Evolutionary conservation across 495 filamentous ascomycete species (phyloP), one percentile per base, ranked within the genome.

Genomic region (Xeromyces bisporus): DNA sequence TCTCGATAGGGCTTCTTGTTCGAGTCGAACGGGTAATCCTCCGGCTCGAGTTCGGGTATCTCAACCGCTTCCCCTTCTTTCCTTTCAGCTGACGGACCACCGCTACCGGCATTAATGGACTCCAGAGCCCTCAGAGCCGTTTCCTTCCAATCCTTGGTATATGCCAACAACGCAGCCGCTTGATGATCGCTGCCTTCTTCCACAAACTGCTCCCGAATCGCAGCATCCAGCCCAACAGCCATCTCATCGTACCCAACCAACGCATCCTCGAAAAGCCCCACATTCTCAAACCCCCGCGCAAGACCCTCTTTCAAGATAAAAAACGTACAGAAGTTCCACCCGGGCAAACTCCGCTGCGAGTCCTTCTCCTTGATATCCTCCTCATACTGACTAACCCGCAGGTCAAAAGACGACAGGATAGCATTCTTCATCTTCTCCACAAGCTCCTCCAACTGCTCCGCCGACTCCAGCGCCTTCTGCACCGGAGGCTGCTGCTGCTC

Each of bases 241-340:
- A 97, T 69, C 55, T 97, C 84, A 51, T 94, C 89, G 46, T 96
- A 96, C 7, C 78, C 77, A 4, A 81, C 76, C 24, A 97, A 57
- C 7, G 89, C 86, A 63, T 97, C 89, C 49, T 96, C 89, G 24
- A 94, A 82, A 15, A 97, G 59, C 5, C 91, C 91, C 8, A 94
- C 86, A 51, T 80, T 94, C 51, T 97, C 89, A 47, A 97, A 93
- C 0, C 85, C 91, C 34, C 78, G 67, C 3, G 86, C 85, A 25
- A 97, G 64, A 3, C 89, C 89, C 48, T 97, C 89, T 43, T 97
- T 97, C 10, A 96, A 62, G 13, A 97, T 80, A 46, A 97, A 97
- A 47, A 94, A 97, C 0, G 91, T 96, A 51, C 87, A 94, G 47
- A 96, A 97, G 46, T 97, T 97, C 89, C 91, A 97, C 0, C 89